Evolutionary conservation across 2,329 filamentous ascomycete genomes (phyloP).

Genomic region (Exophiala oligosperma): DNA sequence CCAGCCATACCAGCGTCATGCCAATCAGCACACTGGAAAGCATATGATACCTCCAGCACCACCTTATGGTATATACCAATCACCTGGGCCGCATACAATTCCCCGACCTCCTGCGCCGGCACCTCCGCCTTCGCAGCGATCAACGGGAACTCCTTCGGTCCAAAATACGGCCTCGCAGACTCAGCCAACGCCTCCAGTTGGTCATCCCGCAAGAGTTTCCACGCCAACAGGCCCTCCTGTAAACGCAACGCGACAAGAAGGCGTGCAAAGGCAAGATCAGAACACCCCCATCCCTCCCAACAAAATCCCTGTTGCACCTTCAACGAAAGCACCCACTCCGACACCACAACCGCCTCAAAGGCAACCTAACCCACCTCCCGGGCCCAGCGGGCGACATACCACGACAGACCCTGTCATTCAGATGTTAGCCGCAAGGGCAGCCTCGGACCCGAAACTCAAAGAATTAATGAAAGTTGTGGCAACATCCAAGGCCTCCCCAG

Average conservation of each 20-base stretch:
- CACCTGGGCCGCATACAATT: constrained; percentile 42
- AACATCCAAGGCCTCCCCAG: constrained; percentile 49
- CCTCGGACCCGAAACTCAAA: constrained; percentile 50
- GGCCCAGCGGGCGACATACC: constrained; percentile 38
- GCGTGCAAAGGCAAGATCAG: background rate
- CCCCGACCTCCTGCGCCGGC: constrained; percentile 28
- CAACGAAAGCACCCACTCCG: constrained; percentile 7
- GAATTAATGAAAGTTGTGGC: constrained; percentile 53
- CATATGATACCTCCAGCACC: constrained; percentile 15
- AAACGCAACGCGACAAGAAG: constrained; percentile 5
- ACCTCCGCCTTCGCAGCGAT: constrained; percentile 30
- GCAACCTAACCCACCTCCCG: constrained; percentile 29
- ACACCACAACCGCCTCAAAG: constrained; percentile 6
- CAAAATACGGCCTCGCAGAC: constrained; percentile 2
- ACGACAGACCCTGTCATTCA: constrained; percentile 53
- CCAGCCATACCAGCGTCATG: constrained; percentile 28
- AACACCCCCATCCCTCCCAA: constrained; percentile 25
- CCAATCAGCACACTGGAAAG: constrained; percentile 25
- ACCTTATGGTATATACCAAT: constrained; percentile 36
- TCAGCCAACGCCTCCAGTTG: constrained; percentile 1
- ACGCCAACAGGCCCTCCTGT: background rate
- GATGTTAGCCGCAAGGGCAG: constrained; percentile 53
- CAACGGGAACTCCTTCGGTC: constrained; percentile 18
- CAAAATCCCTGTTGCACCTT: constrained; percentile 27
- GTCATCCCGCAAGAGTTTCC: background rate